Base-by-base conservation (phyloP, 805 yeast genomes). In the Pichia rugopelliculosa region DNA sequence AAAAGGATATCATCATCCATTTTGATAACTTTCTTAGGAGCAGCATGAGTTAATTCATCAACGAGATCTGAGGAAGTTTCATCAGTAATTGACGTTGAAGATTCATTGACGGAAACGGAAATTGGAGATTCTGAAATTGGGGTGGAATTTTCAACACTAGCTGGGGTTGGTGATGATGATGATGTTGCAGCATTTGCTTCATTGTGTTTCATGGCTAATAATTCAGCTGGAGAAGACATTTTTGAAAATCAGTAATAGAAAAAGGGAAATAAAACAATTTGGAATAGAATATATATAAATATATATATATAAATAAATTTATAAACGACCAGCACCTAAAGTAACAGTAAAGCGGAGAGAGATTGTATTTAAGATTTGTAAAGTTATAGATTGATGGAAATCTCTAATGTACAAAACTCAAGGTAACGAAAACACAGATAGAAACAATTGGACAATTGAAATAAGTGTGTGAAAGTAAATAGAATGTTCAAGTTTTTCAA, bases 1-100 rank as follows among this genome's bases (percentile, higher is more conserved):
- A 81, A 80, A 13, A 82, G 82, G 26, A 72, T 60, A 56, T 75
- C 81, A 45, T 70, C 63, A 44, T 70, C 54, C 50, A 77, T 68
- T 23, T 77, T 67, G 39, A 73, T 48, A 33, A 47, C 40, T 25
- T 50, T 54, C 42, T 49, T 48, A 15, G 47, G 47, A 24, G 30
- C 36, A 21, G 26, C 23, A n/a, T 23, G 15, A 17, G 36, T 12
- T 36, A 46, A 17, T 33, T 41, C 44, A 23, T 41, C 42, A 34
- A 56, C 45, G 9, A 24, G 6, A n/a, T 20, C 33, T 26, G 24
- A 21, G 15, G 42, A 23, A 18, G 38, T 15, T 21, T 40, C 45
- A n/a, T 36, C 40, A 20, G 44, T 26, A 12, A 30, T 12, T 23
- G 33, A 24, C 6, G 33, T 22, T 20, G 40, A 36, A n/a, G 40